These are phyloP conservation scores for Mucor circinelloides DNA, from an alignment of 371 early-diverging fungal genomes.

Conservation along the genomic window DNA sequence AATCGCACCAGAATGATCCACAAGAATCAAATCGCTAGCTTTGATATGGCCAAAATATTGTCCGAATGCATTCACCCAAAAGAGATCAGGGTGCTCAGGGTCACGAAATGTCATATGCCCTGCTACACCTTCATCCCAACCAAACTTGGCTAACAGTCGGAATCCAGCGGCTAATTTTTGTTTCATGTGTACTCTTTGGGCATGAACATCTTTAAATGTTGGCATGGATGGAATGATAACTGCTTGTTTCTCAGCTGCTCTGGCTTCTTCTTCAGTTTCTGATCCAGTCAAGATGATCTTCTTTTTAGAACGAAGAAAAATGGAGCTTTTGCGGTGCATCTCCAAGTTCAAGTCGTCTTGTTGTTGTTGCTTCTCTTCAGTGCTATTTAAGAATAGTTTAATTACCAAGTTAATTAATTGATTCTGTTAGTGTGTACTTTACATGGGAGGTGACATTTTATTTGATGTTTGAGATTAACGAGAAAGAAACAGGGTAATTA, in stretches of 20 bases:
- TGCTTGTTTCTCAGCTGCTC: conserved; percentile 38
- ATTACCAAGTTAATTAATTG: neutral
- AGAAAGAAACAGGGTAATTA: neutral
- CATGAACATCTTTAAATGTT: conserved; percentile 37
- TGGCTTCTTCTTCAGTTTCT: conserved; percentile 53
- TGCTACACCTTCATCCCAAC: conserved; percentile 63
- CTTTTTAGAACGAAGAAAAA: conserved; percentile 32
- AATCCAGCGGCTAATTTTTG: conserved; percentile 63
- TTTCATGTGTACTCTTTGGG: conserved; percentile 61
- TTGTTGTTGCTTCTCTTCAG: neutral
- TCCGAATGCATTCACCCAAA: conserved; percentile 66
- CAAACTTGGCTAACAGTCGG: conserved; percentile 57
- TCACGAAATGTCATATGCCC: conserved; percentile 64
- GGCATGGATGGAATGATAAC: conserved; percentile 47
- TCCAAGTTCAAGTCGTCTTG: neutral
- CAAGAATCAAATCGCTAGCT: conserved; percentile 56
- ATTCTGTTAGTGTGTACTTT: neutral
- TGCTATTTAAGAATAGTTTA: neutral
- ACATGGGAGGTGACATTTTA: neutral
- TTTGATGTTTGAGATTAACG: neutral
- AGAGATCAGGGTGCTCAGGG: conserved; percentile 60
- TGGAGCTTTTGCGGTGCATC: conserved; percentile 5
- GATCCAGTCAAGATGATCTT: conserved; percentile 42
- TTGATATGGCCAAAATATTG: conserved; percentile 58
- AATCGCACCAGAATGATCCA: conserved; percentile 57